Percentiles rank a stretch among this genome's conserved stretches.
phyloP scores from a whole-genome alignment of 352 stramenopile genomes.

The Pythium phragmiticola region DNA sequence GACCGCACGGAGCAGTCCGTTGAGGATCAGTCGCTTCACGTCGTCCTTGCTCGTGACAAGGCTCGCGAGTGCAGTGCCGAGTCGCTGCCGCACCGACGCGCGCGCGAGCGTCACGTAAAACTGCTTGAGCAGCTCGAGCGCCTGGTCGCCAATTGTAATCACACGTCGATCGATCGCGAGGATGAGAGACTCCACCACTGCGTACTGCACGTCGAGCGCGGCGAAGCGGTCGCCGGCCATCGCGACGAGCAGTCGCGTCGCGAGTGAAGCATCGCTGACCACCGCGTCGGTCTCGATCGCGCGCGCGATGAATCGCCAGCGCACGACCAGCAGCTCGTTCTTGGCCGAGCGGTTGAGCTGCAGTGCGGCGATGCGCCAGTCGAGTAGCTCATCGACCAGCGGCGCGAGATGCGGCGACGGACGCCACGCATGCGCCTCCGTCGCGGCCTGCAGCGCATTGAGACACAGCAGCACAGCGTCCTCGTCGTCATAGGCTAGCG shows the following conservation, averaged over 20 bases:
- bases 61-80: slow-evolving; percentile 34
- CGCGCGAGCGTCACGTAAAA: slow-evolving; percentile 66
- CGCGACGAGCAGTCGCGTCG: neutral
- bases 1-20: slow-evolving; percentile 36
- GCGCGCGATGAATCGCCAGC: slow-evolving; percentile 16
- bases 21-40: slow-evolving; percentile 43
- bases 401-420: slow-evolving; percentile 3
- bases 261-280: neutral
- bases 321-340: slow-evolving; percentile 13
- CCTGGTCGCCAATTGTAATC: slow-evolving; percentile 17
- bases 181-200: slow-evolving; percentile 15
- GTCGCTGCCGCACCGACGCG: slow-evolving; percentile 25
- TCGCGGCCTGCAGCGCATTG: slow-evolving; percentile 23
- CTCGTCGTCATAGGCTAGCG: slow-evolving; percentile 18
- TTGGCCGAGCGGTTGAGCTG: slow-evolving; percentile 19
- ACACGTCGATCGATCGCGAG: neutral
- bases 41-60: slow-evolving; percentile 43
- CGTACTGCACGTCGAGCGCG: slow-evolving; percentile 22
- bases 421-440: slow-evolving; percentile 4
- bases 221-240: slow-evolving; percentile 29
- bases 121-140: slow-evolving; percentile 63
- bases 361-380: slow-evolving; percentile 13
- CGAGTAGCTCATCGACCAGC: slow-evolving; percentile 22
- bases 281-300: slow-evolving; percentile 12
- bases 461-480: slow-evolving; percentile 23